Base-by-base conservation (phyloP, 768 basidiomycete species). In the Podaxis sp. region DNA sequence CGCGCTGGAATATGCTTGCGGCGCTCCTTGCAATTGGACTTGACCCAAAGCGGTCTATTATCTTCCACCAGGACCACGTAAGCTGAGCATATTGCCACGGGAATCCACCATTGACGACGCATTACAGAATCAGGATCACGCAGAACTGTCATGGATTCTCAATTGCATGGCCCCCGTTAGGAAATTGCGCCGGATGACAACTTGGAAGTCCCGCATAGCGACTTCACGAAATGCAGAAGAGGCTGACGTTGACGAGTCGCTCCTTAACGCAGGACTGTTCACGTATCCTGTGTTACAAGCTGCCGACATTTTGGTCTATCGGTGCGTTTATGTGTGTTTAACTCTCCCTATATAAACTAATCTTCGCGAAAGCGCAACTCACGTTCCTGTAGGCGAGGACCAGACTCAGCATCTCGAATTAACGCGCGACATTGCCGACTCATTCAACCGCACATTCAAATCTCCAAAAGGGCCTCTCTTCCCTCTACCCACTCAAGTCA, bases 331-430 rank as follows among this genome's bases (percentile, higher is more conserved):
- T 5, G 16, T 38, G 4, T 46, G 21, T 21, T 35, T 25, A 3
- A 5, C 14, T n/a, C 7, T 32, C 0, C 21, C 28, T 13, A 42
- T n/a, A 25, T 28, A 7, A 38, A 11, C 57, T 60, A 3, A 64
- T 55, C 16, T 14, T 40, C 16, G 47, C 32, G 1, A 63, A 21
- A 93, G 95, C 65, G 85, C 94, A 1, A 96, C 94, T 0, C 91
- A 95, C 70, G 90, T 98, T 1, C 96, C 96, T 0, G 95, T 98
- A 4, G 96, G 96, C 25, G 95, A 98, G 68, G 96, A 98, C 71
- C 96, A 98, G 69, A 84, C 86, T 21, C 96, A 98, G 74, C 96
- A 98, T 68, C 82, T 98, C 44, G 95, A 97, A 67, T 84, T 98
- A 0, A 82, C 83, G 16, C 86, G 93, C 32, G 93, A 95, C 66